A percentile compares a stretch with the other conserved stretches of the same genome.
Evolutionary conservation across 257 asterid species (phyloP).

Genomic region (Striga asiatica): DNA sequence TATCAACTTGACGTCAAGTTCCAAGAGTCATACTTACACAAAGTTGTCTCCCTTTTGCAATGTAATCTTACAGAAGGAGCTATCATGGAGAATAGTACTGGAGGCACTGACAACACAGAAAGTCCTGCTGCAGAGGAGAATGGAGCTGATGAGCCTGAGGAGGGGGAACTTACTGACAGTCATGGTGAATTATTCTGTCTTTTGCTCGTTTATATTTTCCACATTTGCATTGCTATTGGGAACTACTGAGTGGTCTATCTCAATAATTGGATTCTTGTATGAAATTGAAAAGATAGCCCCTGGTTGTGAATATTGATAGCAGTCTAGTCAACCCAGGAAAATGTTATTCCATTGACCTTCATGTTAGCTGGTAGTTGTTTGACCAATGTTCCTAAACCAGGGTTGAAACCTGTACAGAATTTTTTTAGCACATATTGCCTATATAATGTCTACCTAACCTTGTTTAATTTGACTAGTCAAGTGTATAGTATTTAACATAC

Average conservation of each 20-base stretch:
- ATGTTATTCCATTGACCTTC: not conserved
- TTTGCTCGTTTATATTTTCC: conserved; percentile 1
- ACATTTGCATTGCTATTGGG: not conserved
- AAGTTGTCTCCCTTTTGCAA: conserved; percentile 85
- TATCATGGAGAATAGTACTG: conserved; percentile 41
- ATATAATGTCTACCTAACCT: not conserved
- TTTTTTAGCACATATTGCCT: not conserved
- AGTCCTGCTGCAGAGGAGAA: conserved; percentile 25
- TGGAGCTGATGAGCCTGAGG: conserved; percentile 73
- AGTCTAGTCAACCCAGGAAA: not conserved
- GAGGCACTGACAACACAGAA: conserved; percentile 22
- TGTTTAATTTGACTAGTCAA: conserved; percentile 11
- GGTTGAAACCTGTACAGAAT: not conserved
- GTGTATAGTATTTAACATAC: not conserved
- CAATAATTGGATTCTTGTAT: not conserved
- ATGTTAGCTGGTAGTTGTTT: conserved; percentile 5
- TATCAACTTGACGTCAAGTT: conserved; percentile 95
- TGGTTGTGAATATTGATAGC: not conserved
- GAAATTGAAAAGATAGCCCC: not conserved
- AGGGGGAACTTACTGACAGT: conserved; percentile 84
- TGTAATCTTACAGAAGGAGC: conserved; percentile 92
- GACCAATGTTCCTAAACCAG: not conserved
- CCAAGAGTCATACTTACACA: conserved; percentile 80
- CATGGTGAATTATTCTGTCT: conserved; percentile 39
- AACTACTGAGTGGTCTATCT: not conserved